Base-by-base conservation (phyloP, 2,329 filamentous ascomycete species). In the Fusarium sp. region DNA sequence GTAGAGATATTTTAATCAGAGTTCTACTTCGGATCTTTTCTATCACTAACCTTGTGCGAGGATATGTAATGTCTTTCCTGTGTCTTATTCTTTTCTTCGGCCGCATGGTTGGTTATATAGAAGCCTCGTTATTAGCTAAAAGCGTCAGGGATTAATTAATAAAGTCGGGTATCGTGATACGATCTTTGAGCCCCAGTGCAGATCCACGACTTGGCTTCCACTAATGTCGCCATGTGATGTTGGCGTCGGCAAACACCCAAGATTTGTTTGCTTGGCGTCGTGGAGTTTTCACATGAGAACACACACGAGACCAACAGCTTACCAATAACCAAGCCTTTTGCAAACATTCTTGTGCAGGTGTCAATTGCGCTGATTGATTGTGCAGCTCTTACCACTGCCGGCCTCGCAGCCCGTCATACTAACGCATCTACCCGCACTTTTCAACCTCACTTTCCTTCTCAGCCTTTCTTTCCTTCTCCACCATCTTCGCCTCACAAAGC, bases 361-460 rank as follows among this genome's bases (percentile, higher is more conserved):
- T 29, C 29, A 52, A 31, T 27, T 16, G n/a, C 31, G 20, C 54
- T 37, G 52, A 37, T 35, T 34, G 34, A 57, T 50, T 29, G 59
- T 22, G 31, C 29, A 22, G 14, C 20, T 50, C 31, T 20, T 40
- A 27, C 22, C 40, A 59, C 38, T 60, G 54, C 52, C 54, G 57
- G 27, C 62, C 24, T 34, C 56, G 24, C 37, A 27, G 24, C 10
- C 11, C 11, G 34, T 65, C 34, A 20, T 34, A 61, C 56, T 52
- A 65, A 61, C 29, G 56, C 56, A 61, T 31, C 16, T 45, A 50
- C 45, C 56, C 63, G 56, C 34, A n/a, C 57, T 38, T 24, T 61
- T 37, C 11, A 31, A 34, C 63, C 50, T 65, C 42, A 40, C 56
- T 18, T 50, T 27, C 47, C 27, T 11, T 20, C 16, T 22, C 31